Base-by-base conservation (phyloP, 495 filamentous ascomycete species). In the Cryomyces minteri region DNA sequence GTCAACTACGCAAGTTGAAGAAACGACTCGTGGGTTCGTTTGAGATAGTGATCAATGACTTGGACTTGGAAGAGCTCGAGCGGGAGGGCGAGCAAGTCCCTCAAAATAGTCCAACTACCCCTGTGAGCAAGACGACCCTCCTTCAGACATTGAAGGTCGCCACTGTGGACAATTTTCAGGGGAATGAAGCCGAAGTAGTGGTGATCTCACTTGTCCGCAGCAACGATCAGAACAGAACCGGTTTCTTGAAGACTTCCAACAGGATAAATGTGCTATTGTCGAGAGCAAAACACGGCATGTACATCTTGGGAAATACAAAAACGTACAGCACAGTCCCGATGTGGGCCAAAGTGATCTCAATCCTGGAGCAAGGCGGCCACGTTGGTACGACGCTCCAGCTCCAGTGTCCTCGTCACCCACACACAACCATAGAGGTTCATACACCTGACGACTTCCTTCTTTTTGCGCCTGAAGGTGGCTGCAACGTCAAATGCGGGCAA, bases 151-250 rank as follows among this genome's bases (percentile, higher is more conserved):
- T 92, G 3, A 66, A 79, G 29, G 56, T 85, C 5, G 80, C 85
- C n/a, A 90, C 80, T 0, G 75, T 92, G n/a, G 84, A 90, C 56
- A 88, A 85, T 53, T 88, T 88, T 46, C 83, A 87, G 49, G 66
- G 55, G 5, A 83, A 90, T 55, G 82, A 90, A 53, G 82, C 82
- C 10, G 82, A 84, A 43, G 68, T 88, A 4, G 69, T 90, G 7
- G 65, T 90, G n/a, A 68, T 92, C n/a, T 88, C 83, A 0, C 61
- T 90, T 0, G 85, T 90, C 9, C 69, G 84, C 40, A 82, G 79
- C 59, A 90, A 88, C 51, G 46, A 56, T 3, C 53, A n/a, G n/a
- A 67, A 66, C 37, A 68, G 67, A n/a, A 74, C 71, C 40, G 84
- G 84, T 1, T 93, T 93, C 49, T 62, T 90, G 10, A 73, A 71